Evolutionary conservation across 1,284 basidiomycete genomes (phyloP).

Genomic region (Rhodofomes roseus): DNA sequence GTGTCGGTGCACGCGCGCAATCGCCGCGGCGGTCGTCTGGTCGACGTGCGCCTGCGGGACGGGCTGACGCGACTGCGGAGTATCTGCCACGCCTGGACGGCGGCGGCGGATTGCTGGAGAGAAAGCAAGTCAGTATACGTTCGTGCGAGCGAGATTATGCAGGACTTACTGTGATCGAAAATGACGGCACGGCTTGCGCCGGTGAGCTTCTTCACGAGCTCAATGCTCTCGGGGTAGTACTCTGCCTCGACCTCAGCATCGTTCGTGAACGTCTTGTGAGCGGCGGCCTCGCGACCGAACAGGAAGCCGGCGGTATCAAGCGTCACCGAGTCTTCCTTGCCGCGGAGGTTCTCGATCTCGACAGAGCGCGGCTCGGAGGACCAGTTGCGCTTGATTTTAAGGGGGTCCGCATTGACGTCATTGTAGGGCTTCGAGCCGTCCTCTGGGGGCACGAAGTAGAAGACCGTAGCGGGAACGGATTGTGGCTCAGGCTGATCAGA

Average conservation of each 20-base stretch:
- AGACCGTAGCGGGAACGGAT: conserved; percentile 22
- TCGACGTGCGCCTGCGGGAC: conserved; percentile 49
- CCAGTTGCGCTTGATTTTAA: conserved; percentile 15
- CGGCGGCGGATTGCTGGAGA: conserved; percentile 42
- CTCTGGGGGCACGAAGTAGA: conserved; percentile 29
- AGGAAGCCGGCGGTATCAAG: conserved; percentile 60
- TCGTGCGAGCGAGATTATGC: background rate
- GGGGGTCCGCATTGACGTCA: conserved; percentile 24
- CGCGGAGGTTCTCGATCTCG: conserved; percentile 53
- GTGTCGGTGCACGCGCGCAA: conserved; percentile 48
- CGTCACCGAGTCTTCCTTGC: conserved; percentile 42
- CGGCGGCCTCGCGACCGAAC: conserved; percentile 37
- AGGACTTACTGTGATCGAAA: conserved; percentile 60
- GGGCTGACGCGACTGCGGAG: conserved; percentile 45
- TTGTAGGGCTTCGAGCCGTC: conserved; percentile 30
- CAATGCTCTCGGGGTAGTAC: conserved; percentile 59
- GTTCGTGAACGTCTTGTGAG: conserved; percentile 41
- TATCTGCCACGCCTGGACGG: conserved; percentile 35
- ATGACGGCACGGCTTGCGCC: conserved; percentile 56
- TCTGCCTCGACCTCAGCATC: conserved; percentile 46
- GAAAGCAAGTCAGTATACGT: background rate
- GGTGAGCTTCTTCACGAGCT: conserved; percentile 56
- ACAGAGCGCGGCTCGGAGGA: conserved; percentile 29
- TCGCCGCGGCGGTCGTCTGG: conserved; percentile 46
- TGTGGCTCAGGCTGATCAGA: conserved; percentile 13